Base-by-base conservation (phyloP, 495 filamentous ascomycete genomes). In the Aspergillus carlsbadensis region DNA sequence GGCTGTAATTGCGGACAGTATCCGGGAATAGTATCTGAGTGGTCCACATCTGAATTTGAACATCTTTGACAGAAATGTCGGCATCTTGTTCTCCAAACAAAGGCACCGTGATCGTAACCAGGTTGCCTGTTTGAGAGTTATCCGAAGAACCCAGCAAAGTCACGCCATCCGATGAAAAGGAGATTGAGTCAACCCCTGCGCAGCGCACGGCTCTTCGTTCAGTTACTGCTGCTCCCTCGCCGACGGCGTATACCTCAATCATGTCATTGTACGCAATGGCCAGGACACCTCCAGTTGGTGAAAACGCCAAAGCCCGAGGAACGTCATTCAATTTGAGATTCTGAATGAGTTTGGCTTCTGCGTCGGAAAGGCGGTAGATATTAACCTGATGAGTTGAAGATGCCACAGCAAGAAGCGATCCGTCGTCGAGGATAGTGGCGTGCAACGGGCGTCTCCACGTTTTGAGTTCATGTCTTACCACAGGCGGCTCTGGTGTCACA, bases 11-110 rank as follows among this genome's bases (percentile, higher is more conserved):
- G 36, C 81, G 79, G 50, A 84, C 90, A 17, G 81, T 84, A 52
- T 92, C 88, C 0, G 90, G 90, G 46, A 95, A 95, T 0, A 95
- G 73, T 24, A 95, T 92, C 37, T 92, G 91, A 1, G 90, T 92
- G 40, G 90, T 95, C 90, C 90, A 95, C 64, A 93, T 78, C 6
- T 85, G 85, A 63, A 87, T 88, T 36, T 93, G 80, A 51, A 85
- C 78, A 56, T 90, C 87, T 42, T 82, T 77, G 21, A 71, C 70
- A 10, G 83, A 82, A n/a, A 67, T 57, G 42, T 77, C 74, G 10
- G 61, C 64, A 15, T 68, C 72, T 20, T 72, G 68, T 52, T 79
- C 78, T 6, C 74, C 71, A 63, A 90, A 90, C 64, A 91, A 92
- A 10, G 91, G 90, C 6, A 89, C 90, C 0, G 88, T 89, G 14